Evolutionary conservation across 768 basidiomycete genomes (phyloP), one percentile per base, ranked within the genome.

Genomic region (Sarcodon sp.): DNA sequence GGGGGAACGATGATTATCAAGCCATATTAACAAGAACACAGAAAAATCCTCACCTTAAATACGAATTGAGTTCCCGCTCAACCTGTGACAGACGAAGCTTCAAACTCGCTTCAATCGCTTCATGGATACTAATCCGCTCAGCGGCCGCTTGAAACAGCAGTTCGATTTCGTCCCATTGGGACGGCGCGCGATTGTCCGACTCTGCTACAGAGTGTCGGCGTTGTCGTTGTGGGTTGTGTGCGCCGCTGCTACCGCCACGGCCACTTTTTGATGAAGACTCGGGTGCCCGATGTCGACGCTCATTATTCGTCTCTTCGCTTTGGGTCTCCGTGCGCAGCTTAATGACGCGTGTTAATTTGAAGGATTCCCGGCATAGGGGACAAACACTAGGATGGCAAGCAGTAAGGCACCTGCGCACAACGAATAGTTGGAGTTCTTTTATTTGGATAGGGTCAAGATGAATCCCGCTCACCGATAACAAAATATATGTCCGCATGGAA

Each of bases 401-500:
- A 48, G 65, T 63, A 44, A 84, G 68, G 55, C 82, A 84, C 48
- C 80, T 83, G 47, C 8, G 10, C 13, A n/a, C 13, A 41, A 21
- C 45, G 7, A 43, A 31, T 11, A 7, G 27, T 11, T 3, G 36
- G 46, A 37, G 33, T 15, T 11, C n/a, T 7, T 1, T 35, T n/a
- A 3, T 8, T 21, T 41, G 7, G 38, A 51, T 50, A 37, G 38
- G 18, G 52, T 33, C 8, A 34, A 16, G 44, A 34, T 33, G 31
- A 32, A 38, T 33, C 43, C 31, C 15, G 33, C 81, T 59, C 58
- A 84, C 83, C 66, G 61, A 58, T 68, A 68, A 59, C 84, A 87
- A 66, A 87, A 86, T 35, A 83, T 73, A 62, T 87, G 83, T 35
- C 85, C 85, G 56, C 85, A 88, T 31, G 79, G 73, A 52, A 87